phyloP scores from a whole-genome alignment of 441 rosid genomes.

The Gossypium davidsonii region DNA sequence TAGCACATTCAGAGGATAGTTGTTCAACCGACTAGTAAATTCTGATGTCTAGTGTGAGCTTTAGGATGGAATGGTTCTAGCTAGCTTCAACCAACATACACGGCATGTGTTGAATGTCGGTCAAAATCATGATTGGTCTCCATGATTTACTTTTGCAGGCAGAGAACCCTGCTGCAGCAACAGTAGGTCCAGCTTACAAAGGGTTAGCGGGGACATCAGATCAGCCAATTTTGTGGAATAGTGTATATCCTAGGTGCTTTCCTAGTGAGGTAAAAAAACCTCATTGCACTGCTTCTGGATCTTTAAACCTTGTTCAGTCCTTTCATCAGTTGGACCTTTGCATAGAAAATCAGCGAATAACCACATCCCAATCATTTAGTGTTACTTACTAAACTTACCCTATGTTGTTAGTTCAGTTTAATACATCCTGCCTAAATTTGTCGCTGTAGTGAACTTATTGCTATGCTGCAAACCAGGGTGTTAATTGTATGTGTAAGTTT shows the following conservation, averaged over 20 bases:
- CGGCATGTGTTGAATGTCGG: neutral
- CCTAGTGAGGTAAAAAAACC: conserved; percentile 42
- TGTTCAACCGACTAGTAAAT: neutral
- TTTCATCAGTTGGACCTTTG: neutral
- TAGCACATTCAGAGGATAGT: neutral
- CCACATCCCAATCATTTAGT: neutral
- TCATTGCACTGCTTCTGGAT: conserved; percentile 6
- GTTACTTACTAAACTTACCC: neutral
- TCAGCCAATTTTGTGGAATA: conserved; percentile 43
- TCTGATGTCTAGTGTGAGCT: neutral
- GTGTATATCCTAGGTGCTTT: conserved; percentile 37
- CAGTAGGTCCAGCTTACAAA: conserved; percentile 33
- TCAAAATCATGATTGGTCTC: conserved; percentile 10
- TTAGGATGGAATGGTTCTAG: neutral
- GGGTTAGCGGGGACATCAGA: conserved; percentile 46
- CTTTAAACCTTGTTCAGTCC: conserved; percentile 1
- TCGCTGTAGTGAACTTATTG: neutral
- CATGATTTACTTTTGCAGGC: conserved; percentile 31
- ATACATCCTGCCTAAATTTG: neutral
- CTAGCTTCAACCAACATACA: neutral
- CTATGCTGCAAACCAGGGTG: neutral
- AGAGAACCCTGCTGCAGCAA: conserved; percentile 35
- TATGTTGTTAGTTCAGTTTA: neutral
- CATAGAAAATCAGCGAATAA: too few relatives aligned
- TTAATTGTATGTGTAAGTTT: neutral